phyloP scores from a whole-genome alignment of 257 asterid genomes.

The Verbena officinalis region DNA sequence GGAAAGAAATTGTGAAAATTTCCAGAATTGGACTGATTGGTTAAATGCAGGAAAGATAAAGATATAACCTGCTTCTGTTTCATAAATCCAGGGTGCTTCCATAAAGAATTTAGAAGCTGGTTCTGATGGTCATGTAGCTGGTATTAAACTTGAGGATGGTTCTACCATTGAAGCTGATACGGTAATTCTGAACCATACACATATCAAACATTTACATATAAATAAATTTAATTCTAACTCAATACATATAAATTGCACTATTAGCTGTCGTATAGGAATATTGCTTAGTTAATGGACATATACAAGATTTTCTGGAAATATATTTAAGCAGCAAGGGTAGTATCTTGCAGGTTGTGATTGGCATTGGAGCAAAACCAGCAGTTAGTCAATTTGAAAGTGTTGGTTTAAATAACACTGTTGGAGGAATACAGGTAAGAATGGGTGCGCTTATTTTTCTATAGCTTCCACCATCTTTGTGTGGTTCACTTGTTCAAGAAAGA shows the following conservation, averaged over 20 bases:
- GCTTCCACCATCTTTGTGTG: too few relatives aligned
- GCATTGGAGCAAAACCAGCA: constrained; percentile 94
- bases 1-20: neutral
- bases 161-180: constrained; percentile 77
- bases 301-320: constrained; percentile 21
- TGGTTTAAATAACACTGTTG: constrained; percentile 69
- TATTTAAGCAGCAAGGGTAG: constrained; percentile 20
- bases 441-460: constrained; percentile 1
- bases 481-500: neutral
- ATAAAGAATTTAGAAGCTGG: constrained; percentile 74
- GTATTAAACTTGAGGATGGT: constrained; percentile 75
- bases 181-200: constrained; percentile 43
- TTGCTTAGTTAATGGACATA: constrained; percentile 12
- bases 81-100: constrained; percentile 70
- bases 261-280: neutral
- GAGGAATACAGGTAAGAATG: constrained; percentile 79
- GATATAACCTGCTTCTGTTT: constrained; percentile 29
- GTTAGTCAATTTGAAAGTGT: constrained; percentile 78
- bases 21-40: neutral
- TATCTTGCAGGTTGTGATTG: constrained; percentile 74
- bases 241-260: neutral
- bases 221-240: neutral
- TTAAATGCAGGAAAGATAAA: neutral
- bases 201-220: neutral
- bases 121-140: constrained; percentile 74